Conservation (phyloP, 106 monocot genomes). For the Dendrobium officinale region DNA sequence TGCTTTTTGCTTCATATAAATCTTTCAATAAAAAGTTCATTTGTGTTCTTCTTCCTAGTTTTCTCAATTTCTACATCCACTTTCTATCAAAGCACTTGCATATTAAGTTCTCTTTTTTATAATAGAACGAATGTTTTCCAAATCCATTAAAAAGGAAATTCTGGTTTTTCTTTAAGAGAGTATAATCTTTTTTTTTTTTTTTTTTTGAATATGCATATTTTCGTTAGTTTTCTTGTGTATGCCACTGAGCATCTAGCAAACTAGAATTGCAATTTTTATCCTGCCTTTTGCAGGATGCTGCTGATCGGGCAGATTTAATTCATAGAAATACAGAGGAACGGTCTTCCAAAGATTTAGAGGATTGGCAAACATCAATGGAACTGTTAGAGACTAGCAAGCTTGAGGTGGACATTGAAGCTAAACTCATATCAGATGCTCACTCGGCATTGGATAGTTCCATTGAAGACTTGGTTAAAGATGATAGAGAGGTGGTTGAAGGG, state of each 20-base stretch:
- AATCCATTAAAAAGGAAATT: too few relatives aligned
- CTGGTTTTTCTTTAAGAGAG: too few relatives aligned
- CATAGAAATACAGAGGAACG: slow-evolving; percentile 49
- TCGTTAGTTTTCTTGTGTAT: background rate
- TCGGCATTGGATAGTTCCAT: slow-evolving; percentile 50
- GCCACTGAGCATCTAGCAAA: too few relatives aligned
- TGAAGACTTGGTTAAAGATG: slow-evolving; percentile 63
- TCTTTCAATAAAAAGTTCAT: too few relatives aligned
- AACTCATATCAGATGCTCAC: slow-evolving; percentile 56
- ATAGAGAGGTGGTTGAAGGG: slow-evolving; percentile 52
- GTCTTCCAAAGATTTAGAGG: slow-evolving; percentile 44
- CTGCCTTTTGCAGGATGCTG: slow-evolving; percentile 45
- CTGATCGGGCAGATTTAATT: slow-evolving; percentile 51
- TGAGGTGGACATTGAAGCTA: slow-evolving; percentile 51
- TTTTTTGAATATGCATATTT: background rate
- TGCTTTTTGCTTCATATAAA: too few relatives aligned
- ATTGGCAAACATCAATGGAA: slow-evolving; percentile 70
- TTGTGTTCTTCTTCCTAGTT: too few relatives aligned
- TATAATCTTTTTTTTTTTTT: background rate
- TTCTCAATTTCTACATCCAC: too few relatives aligned
- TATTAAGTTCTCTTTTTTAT: too few relatives aligned
- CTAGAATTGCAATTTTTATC: background rate
- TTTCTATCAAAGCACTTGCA: too few relatives aligned
- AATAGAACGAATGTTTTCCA: too few relatives aligned
- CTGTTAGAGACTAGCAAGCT: slow-evolving; percentile 50